phyloP scores from a whole-genome alignment of 768 basidiomycete species.

The Boletus rufocinnamomeus region DNA sequence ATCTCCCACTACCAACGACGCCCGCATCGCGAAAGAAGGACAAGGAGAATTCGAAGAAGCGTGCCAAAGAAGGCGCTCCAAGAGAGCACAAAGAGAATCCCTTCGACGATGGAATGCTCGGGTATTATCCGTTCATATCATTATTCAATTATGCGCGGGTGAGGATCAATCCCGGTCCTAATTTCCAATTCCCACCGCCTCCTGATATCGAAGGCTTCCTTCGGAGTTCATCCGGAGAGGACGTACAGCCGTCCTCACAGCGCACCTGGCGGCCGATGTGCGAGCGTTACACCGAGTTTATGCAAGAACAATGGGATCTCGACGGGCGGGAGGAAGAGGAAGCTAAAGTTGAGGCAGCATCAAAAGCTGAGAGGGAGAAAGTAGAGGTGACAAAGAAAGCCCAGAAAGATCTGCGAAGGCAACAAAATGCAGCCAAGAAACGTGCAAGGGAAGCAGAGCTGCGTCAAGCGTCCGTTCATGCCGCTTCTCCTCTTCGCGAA shows the following conservation, averaged over 20 bases:
- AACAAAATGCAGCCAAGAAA: conserved; percentile 55
- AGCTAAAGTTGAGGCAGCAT: conserved; percentile 47
- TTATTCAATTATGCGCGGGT: conserved; percentile 90
- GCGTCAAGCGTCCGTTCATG: conserved; percentile 26
- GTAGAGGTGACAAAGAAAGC: conserved; percentile 36
- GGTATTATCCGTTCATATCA: conserved; percentile 95
- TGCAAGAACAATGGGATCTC: conserved; percentile 76
- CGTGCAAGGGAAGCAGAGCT: conserved; percentile 43
- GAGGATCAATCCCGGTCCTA: conserved; percentile 84
- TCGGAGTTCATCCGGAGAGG: conserved; percentile 34
- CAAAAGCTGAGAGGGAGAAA: conserved; percentile 50
- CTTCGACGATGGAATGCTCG: conserved; percentile 92
- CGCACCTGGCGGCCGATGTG: conserved; percentile 76
- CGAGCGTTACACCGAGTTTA: conserved; percentile 85
- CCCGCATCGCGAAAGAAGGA: conserved; percentile 58
- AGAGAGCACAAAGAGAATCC: conserved; percentile 80
- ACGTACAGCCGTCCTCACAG: conserved; percentile 29
- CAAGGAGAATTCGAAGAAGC: conserved; percentile 56
- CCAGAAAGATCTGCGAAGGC: conserved; percentile 49
- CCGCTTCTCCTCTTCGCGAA: conserved; percentile 31
- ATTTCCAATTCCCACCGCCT: conserved; percentile 81
- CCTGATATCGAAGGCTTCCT: conserved; percentile 72
- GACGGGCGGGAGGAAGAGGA: conserved; percentile 79
- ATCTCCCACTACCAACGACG: conserved; percentile 73
- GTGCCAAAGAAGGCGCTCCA: conserved; percentile 59